Evolutionary conservation across 495 filamentous ascomycete genomes (phyloP), one percentile per base, ranked within the genome.

Genomic region (Penicillium canescens): DNA sequence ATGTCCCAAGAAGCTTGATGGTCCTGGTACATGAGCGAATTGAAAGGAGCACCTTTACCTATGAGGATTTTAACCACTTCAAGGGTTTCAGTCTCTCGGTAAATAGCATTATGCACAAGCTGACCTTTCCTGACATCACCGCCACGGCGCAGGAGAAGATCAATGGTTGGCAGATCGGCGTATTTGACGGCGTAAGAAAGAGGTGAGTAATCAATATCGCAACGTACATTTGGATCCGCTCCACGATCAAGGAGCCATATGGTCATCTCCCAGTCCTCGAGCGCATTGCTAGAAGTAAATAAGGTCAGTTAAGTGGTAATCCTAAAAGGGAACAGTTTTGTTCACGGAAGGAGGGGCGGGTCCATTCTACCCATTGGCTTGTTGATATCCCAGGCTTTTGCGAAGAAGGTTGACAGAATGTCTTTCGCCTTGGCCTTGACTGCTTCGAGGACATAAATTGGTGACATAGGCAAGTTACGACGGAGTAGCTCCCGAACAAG

Each of bases 91-190:
- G 45, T 39, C 18, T 46, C 40, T 38, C 50, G 45, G 28, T 54
- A 45, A 21, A 57, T 24, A 36, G 59, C 59, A 41, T 57, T 41
- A 38, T 61, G 59, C n/a, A 57, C 38, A 46, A 61, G 54, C 23
- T 61, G 58, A 18, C 58, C 54, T 39, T 49, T 54, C 42, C 14
- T 42, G 21, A 43, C 54, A 57, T 61, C 54, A 42, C 54, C 54
- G 20, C 59, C 54, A 51, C 33, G 50, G 16, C n/a, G 21, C 7
- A 43, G 36, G 31, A 57, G 46, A 21, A 57, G 54, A 13, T 54
- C 14, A 23, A 61, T 52, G 20, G 47, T 28, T 34, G 54, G 50
- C 38, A 57, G n/a, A n/a, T 40, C 18, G 46, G 58, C 50, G 35
- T 43, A 8, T 37, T 54, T 40, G 44, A 57, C 54, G 37, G 59